Evolutionary conservation across 352 stramenopile species (phyloP).

Genomic region (Globisporangium carolinianum): DNA sequence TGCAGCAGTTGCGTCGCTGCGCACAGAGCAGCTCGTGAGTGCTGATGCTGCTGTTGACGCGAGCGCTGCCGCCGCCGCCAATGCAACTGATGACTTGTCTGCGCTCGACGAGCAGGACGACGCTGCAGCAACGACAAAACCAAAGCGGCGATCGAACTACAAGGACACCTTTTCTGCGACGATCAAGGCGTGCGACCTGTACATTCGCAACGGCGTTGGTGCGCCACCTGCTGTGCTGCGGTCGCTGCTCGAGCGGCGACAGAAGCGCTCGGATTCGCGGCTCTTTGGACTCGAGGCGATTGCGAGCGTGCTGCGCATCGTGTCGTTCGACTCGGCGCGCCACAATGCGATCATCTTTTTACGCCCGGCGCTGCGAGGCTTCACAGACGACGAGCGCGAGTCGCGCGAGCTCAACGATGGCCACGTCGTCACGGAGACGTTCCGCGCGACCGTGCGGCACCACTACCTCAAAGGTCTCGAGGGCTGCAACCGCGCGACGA

Average conservation of each 20-base stretch:
- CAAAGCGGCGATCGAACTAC: constrained; percentile 29
- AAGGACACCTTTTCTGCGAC: constrained; percentile 67
- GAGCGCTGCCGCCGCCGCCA: constrained; percentile 7
- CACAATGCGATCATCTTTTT: constrained; percentile 79
- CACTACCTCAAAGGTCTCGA: constrained; percentile 86
- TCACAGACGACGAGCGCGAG: constrained; percentile 82
- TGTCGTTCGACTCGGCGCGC: constrained; percentile 74
- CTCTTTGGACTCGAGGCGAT: constrained; percentile 80
- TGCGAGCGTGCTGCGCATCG: constrained; percentile 53
- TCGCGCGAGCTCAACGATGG: constrained; percentile 71
- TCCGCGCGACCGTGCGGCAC: constrained; percentile 77
- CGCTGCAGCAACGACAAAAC: constrained; percentile 14
- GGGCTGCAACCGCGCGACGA: constrained; percentile 59
- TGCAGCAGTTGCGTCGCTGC: not conserved
- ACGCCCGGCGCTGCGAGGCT: constrained; percentile 74
- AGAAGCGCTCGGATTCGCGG: constrained; percentile 63
- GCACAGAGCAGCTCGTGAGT: constrained; percentile 1
- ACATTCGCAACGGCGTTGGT: constrained; percentile 77
- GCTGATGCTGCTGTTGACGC: not conserved
- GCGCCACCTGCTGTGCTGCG: constrained; percentile 73
- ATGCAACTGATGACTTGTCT: not conserved
- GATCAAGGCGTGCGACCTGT: constrained; percentile 83
- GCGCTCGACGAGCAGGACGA: constrained; percentile 15
- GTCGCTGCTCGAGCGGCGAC: constrained; percentile 62
- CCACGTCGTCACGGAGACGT: constrained; percentile 71